Evolutionary conservation across 129 eudicot genomes (phyloP).

Genomic region (Arctium minus): DNA sequence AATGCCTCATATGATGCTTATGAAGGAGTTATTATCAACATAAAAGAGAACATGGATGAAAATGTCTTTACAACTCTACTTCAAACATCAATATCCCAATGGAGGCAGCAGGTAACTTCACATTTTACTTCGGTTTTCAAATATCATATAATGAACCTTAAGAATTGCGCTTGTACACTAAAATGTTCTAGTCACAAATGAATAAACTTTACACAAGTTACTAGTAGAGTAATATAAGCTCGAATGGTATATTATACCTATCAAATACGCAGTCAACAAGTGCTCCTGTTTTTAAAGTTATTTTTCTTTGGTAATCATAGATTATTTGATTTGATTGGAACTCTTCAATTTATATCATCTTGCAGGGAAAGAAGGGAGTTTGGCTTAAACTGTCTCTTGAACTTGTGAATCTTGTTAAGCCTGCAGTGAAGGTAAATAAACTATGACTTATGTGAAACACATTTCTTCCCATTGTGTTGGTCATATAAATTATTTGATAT

Average conservation of each 20-base stretch:
- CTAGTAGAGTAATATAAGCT: not conserved
- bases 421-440: slow-evolving; percentile 50
- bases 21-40: slow-evolving; percentile 44
- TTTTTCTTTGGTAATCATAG: not conserved
- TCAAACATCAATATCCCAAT: slow-evolving; percentile 39
- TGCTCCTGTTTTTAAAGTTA: too few species aligned
- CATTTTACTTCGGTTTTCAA: not conserved
- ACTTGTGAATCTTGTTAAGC: slow-evolving; percentile 46
- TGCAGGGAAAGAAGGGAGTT: slow-evolving; percentile 57
- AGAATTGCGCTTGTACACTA: not conserved
- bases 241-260: not conserved
- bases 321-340: not conserved
- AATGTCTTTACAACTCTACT: slow-evolving; percentile 34
- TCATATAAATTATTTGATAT: not conserved
- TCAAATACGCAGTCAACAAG: not conserved
- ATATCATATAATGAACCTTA: not conserved
- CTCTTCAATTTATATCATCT: not conserved
- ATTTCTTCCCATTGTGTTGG: not conserved
- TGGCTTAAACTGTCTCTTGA: slow-evolving; percentile 51
- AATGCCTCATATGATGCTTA: slow-evolving; percentile 35
- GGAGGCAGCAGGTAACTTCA: slow-evolving; percentile 43
- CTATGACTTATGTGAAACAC: not conserved
- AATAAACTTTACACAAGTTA: not conserved
- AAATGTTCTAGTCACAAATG: not conserved
- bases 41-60: slow-evolving; percentile 37